Evolutionary conservation across 441 rosid species (phyloP), one percentile per base, ranked within the genome.

Genomic region (Populus hybrid): DNA sequence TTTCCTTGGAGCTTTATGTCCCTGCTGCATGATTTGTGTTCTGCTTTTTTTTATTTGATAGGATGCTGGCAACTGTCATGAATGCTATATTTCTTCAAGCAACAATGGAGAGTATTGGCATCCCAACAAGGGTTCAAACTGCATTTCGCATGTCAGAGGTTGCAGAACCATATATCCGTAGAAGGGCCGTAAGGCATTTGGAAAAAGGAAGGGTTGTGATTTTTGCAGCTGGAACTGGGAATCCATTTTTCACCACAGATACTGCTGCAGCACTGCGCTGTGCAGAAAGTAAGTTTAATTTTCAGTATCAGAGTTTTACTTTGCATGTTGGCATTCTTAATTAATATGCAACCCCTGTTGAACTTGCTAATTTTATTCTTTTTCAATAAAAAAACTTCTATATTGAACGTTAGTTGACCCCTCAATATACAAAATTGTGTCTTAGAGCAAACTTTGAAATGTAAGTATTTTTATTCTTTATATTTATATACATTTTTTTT

Each of bases 51-150:
- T 69, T 77, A 68, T 77, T 80, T 73, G 69, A 75, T 79, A 95
- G 99, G 77, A 95, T 92, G 99, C 78, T 95, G 63, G 99, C 99
- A 33, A 95, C 98, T 63, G 98, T 93, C 56, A 93, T 95, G 99
- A 95, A 93, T 82, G 97, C 98, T 26, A 91, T 95, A 77, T 93
- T 87, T 86, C 97, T 95, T 78, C 98, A 93, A 86, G 97, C 99
- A 50, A 93, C n/a, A n/a, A n/a, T n/a, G n/a, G n/a, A n/a, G n/a
- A n/a, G n/a, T n/a, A n/a, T n/a, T n/a, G n/a, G n/a, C n/a, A n/a
- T n/a, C n/a, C n/a, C n/a, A n/a, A n/a, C n/a, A n/a, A n/a, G n/a
- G n/a, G n/a, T n/a, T n/a, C n/a, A n/a, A n/a, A n/a, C n/a, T n/a
- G n/a, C n/a, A n/a, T n/a, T n/a, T n/a, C n/a, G n/a, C n/a, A n/a